Percentiles rank a stretch among this genome's conserved stretches.
Evolutionary conservation across 106 monocot genomes (phyloP).

Genomic region (Acorus gramineus): DNA sequence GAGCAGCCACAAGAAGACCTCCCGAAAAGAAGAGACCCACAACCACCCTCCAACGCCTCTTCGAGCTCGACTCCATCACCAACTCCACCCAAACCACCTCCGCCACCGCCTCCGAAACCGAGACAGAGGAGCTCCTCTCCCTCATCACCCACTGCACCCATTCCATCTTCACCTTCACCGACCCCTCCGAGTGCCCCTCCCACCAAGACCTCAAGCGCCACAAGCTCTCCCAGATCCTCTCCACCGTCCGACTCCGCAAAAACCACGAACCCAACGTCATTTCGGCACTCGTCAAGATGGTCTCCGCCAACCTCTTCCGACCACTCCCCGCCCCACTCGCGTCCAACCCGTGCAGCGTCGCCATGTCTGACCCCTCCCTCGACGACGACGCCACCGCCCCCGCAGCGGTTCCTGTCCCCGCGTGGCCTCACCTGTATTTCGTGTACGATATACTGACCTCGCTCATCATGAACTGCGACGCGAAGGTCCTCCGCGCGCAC

Average conservation of each 20-base stretch:
- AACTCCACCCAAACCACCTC: neutral
- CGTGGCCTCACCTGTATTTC: conserved; percentile 40
- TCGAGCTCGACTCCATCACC: conserved; percentile 13
- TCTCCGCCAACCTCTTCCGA: conserved; percentile 38
- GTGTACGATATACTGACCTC: conserved; percentile 34
- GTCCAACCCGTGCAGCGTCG: neutral
- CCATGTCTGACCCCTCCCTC: neutral
- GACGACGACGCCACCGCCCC: conserved; percentile 14
- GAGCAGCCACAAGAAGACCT: neutral
- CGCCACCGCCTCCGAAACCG: conserved; percentile 9
- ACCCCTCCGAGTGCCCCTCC: conserved; percentile 14
- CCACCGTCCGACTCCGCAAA: conserved; percentile 11
- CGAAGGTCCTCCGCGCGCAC: conserved; percentile 12
- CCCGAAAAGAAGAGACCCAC: conserved; percentile 5
- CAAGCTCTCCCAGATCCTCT: conserved; percentile 27
- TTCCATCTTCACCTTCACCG: conserved; percentile 32
- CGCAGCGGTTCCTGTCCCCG: conserved; percentile 7
- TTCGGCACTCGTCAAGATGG: conserved; percentile 24
- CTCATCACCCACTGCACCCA: conserved; percentile 21
- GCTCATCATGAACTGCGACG: conserved; percentile 4
- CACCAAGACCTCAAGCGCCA: conserved; percentile 27
- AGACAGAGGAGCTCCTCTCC: conserved; percentile 16
- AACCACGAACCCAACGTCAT: conserved; percentile 3
- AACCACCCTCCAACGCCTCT: conserved; percentile 20
- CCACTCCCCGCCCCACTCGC: conserved; percentile 15